Conservation (phyloP, 1,284 basidiomycete species). For the Moesziomyces sp. region DNA sequence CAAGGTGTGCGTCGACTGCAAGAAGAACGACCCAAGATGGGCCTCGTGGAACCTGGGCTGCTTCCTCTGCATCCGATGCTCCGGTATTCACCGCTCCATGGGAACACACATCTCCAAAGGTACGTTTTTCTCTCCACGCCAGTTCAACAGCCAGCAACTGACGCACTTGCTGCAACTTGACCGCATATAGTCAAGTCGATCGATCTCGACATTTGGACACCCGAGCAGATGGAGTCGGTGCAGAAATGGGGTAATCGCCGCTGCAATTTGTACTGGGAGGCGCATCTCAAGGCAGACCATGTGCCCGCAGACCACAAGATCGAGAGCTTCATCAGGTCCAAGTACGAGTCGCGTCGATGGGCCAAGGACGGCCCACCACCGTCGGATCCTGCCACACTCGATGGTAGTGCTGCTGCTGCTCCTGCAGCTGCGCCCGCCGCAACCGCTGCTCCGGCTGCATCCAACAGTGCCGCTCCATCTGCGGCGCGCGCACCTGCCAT, state of each 20-base stretch:
- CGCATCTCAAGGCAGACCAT: conserved; percentile 91
- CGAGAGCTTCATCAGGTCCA: conserved; percentile 96
- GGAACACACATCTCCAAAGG: conserved; percentile 78
- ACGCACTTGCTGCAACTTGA: too few species aligned
- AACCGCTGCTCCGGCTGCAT: not conserved
- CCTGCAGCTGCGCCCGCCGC: conserved; percentile 13
- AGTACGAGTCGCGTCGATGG: conserved; percentile 94
- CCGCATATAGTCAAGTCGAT: conserved; percentile 83
- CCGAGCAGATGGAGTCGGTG: conserved; percentile 85
- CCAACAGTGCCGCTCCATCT: conserved; percentile 1
- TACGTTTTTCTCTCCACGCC: conserved; percentile 1
- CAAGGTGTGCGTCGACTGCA: conserved; percentile 77
- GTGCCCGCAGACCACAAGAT: conserved; percentile 97
- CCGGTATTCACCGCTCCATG: conserved; percentile 97
- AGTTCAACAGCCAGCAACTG: too few species aligned
- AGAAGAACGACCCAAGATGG: conserved; percentile 84
- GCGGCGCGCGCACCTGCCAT: conserved; percentile 11
- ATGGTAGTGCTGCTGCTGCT: conserved; percentile 69
- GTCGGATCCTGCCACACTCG: conserved; percentile 81
- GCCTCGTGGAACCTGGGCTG: conserved; percentile 97
- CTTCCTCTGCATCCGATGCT: conserved; percentile 95
- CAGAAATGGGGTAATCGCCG: conserved; percentile 92
- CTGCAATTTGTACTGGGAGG: conserved; percentile 97
- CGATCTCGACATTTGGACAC: conserved; percentile 96
- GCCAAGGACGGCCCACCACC: conserved; percentile 88